phyloP scores from a whole-genome alignment of 2,329 filamentous ascomycete genomes.

The Ophiostoma quercus region DNA sequence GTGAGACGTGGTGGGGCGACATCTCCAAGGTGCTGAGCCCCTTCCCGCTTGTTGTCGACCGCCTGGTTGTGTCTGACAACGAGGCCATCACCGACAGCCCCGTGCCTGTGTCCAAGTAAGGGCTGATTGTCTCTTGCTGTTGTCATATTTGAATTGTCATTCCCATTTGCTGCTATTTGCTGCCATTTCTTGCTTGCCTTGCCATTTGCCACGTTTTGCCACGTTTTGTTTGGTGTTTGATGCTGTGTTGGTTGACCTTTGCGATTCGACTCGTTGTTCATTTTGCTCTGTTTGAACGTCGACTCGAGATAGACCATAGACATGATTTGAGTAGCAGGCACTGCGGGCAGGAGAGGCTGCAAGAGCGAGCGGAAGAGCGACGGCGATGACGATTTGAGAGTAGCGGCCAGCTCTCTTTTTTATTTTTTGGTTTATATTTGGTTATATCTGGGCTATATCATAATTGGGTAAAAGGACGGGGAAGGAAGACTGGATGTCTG shows the following conservation, averaged over 20 bases:
- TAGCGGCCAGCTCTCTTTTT: not conserved
- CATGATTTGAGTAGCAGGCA: not conserved
- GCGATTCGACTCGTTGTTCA: not conserved
- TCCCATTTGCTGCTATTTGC: not conserved
- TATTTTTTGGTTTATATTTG: not conserved
- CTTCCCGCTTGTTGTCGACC: slow-evolving; percentile 56
- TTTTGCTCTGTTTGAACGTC: not conserved
- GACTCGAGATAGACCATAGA: not conserved
- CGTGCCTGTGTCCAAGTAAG: slow-evolving; percentile 27
- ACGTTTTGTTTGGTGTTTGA: not conserved
- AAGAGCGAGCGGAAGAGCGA: not conserved
- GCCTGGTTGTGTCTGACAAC: slow-evolving; percentile 51
- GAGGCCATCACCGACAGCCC: slow-evolving; percentile 37
- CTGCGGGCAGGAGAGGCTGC: too few species aligned
- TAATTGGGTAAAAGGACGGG: not conserved
- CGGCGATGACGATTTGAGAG: not conserved
- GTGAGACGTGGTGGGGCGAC: slow-evolving; percentile 67
- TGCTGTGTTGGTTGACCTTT: not conserved
- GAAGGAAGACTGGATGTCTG: not conserved
- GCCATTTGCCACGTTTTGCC: not conserved
- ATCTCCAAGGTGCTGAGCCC: slow-evolving; percentile 64
- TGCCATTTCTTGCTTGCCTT: not conserved
- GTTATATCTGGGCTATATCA: not conserved
- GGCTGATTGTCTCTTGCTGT: not conserved
- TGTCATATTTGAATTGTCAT: not conserved